Evolutionary conservation across 1,139 yeast species (phyloP).

Genomic region (Candida albicans): DNA sequence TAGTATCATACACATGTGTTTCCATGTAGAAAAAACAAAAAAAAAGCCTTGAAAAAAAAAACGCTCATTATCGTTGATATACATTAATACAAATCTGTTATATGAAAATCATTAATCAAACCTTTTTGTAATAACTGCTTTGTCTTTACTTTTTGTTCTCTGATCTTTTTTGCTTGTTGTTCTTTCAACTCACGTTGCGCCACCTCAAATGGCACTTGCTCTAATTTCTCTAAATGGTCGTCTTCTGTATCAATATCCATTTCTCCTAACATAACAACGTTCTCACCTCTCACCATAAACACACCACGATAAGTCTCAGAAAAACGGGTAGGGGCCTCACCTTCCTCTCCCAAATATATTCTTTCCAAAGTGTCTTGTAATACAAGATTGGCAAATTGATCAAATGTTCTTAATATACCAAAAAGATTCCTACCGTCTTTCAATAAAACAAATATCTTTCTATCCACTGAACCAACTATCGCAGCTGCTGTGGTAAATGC

Average conservation of each 20-base stretch:
- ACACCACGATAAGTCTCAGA: constrained; percentile 81
- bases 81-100: constrained; percentile 50
- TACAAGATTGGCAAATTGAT: constrained; percentile 91
- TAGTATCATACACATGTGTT: no score
- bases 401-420: constrained; percentile 93
- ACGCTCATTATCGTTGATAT: background rate
- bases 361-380: constrained; percentile 90
- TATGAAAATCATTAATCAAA: constrained; percentile 56
- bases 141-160: constrained; percentile 47
- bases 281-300: constrained; percentile 93
- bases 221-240: constrained; percentile 56
- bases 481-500: constrained; percentile 98
- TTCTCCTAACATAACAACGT: constrained; percentile 94
- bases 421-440: constrained; percentile 89
- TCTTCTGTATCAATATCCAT: constrained; percentile 88
- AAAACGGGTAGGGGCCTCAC: constrained; percentile 46
- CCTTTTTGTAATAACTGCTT: constrained; percentile 54
- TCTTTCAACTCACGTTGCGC: constrained; percentile 52
- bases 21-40: constrained; percentile 1
- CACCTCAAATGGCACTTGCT: constrained; percentile 59
- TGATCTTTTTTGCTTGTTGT: constrained; percentile 38
- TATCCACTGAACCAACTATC: constrained; percentile 88
- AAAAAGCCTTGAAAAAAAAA: constrained; percentile 2
- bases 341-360: constrained; percentile 52
- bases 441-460: constrained; percentile 79